Evolutionary conservation across 2,329 filamentous ascomycete genomes (phyloP), one percentile per base, ranked within the genome.

Genomic region (Pyrenochaeta sp.): DNA sequence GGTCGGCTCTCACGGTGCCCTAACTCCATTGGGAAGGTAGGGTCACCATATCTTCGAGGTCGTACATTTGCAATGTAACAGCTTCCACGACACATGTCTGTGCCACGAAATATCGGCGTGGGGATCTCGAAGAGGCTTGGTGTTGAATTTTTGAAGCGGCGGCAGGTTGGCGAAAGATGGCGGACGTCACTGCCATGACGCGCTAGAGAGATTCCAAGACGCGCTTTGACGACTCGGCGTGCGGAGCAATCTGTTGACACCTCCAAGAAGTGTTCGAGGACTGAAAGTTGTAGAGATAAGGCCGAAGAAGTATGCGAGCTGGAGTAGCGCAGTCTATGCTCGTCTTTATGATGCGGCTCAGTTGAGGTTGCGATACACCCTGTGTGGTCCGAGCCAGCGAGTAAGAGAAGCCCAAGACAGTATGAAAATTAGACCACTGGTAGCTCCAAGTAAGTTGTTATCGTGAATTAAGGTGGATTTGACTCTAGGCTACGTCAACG

Each of bases 11-110:
- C 27, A 24, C 1, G n/a, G 19, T 27, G n/a, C 25, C 7, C 50
- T 60, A 60, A 53, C 56, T 48, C 10, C 25, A 50, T 60, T 8
- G 15, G 52, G 56, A 54, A 62, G 60, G 57, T 62, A 40, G 22
- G 6, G 19, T 52, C 37, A 13, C 40, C n/a, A 30, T 19, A n/a
- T 37, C 36, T 48, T 15, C 37, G 28, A 49, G 32, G 51, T 37
- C 25, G 9, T 10, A 32, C 32, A 15, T 48, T 46, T 13, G 48
- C 56, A 56, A 56, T 52, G 51, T 28, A 46, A 28, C 52, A 49
- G 45, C 9, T 39, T 40, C n/a, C n/a, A 28, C 19, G 19, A 19
- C 19, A 19, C 28, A 43, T 12, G 42, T 10, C n/a, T 4, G 22
- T 53, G 9, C 30, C 49, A 45, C 43, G 32, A 46, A 28, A 50